phyloP scores from a whole-genome alignment of 208 protist species.

The Leptomonas seymouri region DNA sequence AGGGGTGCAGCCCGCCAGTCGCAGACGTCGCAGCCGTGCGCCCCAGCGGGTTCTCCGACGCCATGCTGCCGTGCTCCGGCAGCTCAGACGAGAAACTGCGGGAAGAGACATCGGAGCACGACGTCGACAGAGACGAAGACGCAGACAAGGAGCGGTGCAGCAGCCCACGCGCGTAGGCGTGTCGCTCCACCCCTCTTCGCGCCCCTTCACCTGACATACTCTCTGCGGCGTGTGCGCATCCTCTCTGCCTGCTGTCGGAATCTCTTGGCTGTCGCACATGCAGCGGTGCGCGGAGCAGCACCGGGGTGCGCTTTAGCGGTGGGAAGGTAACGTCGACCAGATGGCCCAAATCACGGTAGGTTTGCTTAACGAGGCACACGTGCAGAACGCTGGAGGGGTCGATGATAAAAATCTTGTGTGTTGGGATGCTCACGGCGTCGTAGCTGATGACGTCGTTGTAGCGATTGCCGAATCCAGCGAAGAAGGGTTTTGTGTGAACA shows the following conservation, averaged over 20 bases:
- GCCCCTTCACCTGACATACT: neutral
- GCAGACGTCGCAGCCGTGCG: neutral
- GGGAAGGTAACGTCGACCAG: conserved; percentile 89
- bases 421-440: conserved; percentile 71
- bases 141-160: conserved; percentile 25
- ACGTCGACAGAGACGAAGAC: conserved; percentile 19
- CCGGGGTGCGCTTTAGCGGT: conserved; percentile 30
- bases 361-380: conserved; percentile 74
- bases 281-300: conserved; percentile 22
- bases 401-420: conserved; percentile 89
- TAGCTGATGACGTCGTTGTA: conserved; percentile 91
- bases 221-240: neutral
- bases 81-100: neutral
- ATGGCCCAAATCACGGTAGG: conserved; percentile 77
- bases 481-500: conserved; percentile 72
- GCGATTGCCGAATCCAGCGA: conserved; percentile 93
- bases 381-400: conserved; percentile 78
- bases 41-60: neutral
- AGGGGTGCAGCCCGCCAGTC: neutral
- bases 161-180: conserved; percentile 20
- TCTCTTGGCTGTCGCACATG: neutral
- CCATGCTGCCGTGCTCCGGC: conserved; percentile 2
- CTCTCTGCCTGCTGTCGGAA: neutral
- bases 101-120: neutral
- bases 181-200: conserved; percentile 1